Percentiles rank a stretch among this genome's conserved stretches.
phyloP scores from a whole-genome alignment of 2,329 filamentous ascomycete genomes.

The Sarocladium brachiariae region DNA sequence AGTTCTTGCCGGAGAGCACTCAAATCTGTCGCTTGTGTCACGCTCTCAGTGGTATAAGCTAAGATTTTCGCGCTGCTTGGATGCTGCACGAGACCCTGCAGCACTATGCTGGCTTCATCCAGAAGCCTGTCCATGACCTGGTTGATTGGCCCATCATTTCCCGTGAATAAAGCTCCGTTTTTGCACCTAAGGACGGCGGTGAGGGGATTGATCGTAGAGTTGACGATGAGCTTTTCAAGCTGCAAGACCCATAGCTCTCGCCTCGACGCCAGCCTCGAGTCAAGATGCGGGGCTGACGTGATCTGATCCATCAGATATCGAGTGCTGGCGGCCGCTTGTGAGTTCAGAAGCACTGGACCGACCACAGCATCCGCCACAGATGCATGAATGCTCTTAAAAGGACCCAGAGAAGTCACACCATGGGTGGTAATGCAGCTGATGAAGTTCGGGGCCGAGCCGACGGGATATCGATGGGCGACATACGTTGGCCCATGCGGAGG shows the following conservation, averaged over 20 bases:
- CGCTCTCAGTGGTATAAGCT: background rate
- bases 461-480: slow-evolving; percentile 30
- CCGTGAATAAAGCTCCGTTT: slow-evolving; percentile 70
- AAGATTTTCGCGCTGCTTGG: slow-evolving; percentile 37
- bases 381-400: slow-evolving; percentile 47
- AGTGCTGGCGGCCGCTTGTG: slow-evolving; percentile 13
- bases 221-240: slow-evolving; percentile 79
- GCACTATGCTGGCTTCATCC: slow-evolving; percentile 66
- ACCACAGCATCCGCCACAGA: slow-evolving; percentile 41
- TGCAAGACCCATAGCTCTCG: slow-evolving; percentile 53
- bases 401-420: slow-evolving; percentile 43
- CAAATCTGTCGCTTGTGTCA: background rate
- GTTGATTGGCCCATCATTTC: slow-evolving; percentile 32
- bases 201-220: slow-evolving; percentile 77
- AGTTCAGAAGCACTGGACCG: slow-evolving; percentile 36
- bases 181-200: slow-evolving; percentile 69
- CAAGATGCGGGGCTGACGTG: slow-evolving; percentile 34
- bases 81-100: slow-evolving; percentile 60
- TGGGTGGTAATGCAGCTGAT: slow-evolving; percentile 59
- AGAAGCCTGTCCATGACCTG: slow-evolving; percentile 63
- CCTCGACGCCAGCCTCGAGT: slow-evolving; percentile 30
- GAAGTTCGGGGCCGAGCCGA: slow-evolving; percentile 53
- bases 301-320: slow-evolving; percentile 37
- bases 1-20: slow-evolving; percentile 14
- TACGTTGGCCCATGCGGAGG: slow-evolving; percentile 43